These are phyloP conservation scores for Blastocystis sp. DNA, from an alignment of 352 stramenopile species.

Conservation along the genomic window DNA sequence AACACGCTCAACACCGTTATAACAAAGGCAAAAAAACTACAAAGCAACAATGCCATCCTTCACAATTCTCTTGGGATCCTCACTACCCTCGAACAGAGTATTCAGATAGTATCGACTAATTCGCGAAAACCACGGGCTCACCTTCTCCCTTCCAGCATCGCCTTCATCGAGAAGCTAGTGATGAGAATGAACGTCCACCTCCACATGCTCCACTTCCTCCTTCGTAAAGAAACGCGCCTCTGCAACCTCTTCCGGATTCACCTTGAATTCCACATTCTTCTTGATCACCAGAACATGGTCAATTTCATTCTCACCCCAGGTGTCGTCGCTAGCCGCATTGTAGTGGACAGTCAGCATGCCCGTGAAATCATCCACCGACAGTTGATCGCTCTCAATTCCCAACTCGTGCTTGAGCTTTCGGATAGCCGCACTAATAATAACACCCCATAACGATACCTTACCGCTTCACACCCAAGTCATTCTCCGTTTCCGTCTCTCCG, in stretches of 20 bases:
- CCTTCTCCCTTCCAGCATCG: conserved; percentile 71
- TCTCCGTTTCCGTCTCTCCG: conserved; percentile 80
- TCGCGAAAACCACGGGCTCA: conserved; percentile 82
- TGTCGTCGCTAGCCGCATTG: conserved; percentile 80
- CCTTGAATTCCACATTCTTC: conserved; percentile 78
- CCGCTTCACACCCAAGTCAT: conserved; percentile 80
- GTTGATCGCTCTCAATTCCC: conserved; percentile 83
- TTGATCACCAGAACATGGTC: conserved; percentile 92
- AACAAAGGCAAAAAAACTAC: conserved; percentile 6
- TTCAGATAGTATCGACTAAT: conserved; percentile 74
- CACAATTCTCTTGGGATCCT: conserved; percentile 76
- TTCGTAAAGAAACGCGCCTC: conserved; percentile 82
- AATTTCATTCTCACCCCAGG: conserved; percentile 96
- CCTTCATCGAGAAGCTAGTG: conserved; percentile 70
- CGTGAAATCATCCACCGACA: conserved; percentile 83
- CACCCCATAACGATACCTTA: conserved; percentile 70
- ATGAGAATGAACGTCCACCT: background rate
- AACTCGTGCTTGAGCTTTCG: conserved; percentile 97
- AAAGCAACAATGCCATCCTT: conserved; percentile 70
- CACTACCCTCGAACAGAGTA: conserved; percentile 78
- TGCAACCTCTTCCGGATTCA: conserved; percentile 88
- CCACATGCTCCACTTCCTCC: conserved; percentile 72
- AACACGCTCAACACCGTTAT: background rate
- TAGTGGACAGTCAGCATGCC: conserved; percentile 97
- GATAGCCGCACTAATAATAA: conserved; percentile 81